A percentile compares a stretch with the other conserved stretches of the same genome.
Evolutionary conservation across 192 early-diverging fungal genomes (phyloP).

Genomic region (Mortierella antarctica): DNA sequence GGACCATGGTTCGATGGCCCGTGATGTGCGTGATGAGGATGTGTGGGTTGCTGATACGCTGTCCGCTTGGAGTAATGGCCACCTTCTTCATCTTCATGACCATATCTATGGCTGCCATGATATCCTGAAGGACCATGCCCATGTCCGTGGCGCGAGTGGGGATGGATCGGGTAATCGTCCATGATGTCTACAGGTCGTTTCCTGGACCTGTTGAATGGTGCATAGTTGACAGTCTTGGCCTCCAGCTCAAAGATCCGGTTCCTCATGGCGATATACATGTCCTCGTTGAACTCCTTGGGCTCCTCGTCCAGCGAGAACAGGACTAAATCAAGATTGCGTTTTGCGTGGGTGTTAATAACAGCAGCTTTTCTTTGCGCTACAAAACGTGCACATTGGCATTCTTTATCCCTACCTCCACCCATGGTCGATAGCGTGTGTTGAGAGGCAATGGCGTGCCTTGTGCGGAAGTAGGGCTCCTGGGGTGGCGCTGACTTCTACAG

Average conservation of each 20-base stretch:
- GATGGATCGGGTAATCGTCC: slow-evolving; percentile 12
- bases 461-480: slow-evolving; percentile 43
- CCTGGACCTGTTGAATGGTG: slow-evolving; percentile 27
- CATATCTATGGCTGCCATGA: background rate
- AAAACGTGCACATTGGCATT: background rate
- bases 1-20: no score
- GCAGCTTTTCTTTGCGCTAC: no score
- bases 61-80: slow-evolving; percentile 14
- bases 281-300: slow-evolving; percentile 39
- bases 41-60: background rate
- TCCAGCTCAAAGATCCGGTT: slow-evolving; percentile 47
- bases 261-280: slow-evolving; percentile 46
- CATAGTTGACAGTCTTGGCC: slow-evolving; percentile 37
- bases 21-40: background rate
- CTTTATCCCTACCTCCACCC: slow-evolving; percentile 23
- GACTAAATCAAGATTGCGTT: slow-evolving; percentile 7
- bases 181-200: slow-evolving; percentile 25
- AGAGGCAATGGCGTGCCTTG: slow-evolving; percentile 37
- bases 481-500: slow-evolving; percentile 26
- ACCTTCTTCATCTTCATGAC: slow-evolving; percentile 8
- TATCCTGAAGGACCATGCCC: background rate
- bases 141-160: background rate
- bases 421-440: slow-evolving; percentile 45
- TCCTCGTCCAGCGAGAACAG: slow-evolving; percentile 41
- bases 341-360: background rate